phyloP scores from a whole-genome alignment of 805 yeast genomes.

The Metschnikowia vanudenii region DNA sequence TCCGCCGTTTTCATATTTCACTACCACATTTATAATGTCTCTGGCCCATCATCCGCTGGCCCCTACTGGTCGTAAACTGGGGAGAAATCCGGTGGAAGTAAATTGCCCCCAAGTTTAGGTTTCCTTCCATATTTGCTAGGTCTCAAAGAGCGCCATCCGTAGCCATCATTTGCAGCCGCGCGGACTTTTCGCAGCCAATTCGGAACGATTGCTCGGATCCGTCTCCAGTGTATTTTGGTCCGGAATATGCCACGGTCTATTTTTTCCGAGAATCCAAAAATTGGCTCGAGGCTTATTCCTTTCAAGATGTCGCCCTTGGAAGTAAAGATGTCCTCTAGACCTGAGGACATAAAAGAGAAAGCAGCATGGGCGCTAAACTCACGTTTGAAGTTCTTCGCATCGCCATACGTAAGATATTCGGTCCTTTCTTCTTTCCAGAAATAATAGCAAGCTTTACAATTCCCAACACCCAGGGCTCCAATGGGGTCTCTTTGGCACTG shows the following conservation, averaged over 20 bases:
- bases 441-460: constrained; percentile 2
- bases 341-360: too few species aligned
- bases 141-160: neutral
- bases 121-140: neutral
- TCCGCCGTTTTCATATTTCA: neutral
- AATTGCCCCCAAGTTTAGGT: neutral
- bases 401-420: constrained; percentile 1
- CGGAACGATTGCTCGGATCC: neutral
- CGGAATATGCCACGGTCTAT: neutral
- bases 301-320: neutral
- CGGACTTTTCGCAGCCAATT: neutral
- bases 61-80: neutral
- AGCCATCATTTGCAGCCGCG: constrained; percentile 3
- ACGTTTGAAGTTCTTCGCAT: neutral
- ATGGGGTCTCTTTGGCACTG: constrained; percentile 1
- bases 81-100: neutral
- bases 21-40: neutral
- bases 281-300: neutral
- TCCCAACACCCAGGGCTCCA: constrained; percentile 1
- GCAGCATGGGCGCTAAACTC: too few species aligned
- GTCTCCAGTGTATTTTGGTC: neutral
- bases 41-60: neutral
- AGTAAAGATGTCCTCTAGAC: neutral
- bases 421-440: constrained; percentile 1
- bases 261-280: neutral